phyloP scores from a whole-genome alignment of 2,329 filamentous ascomycete species.

The Alternaria sp. region DNA sequence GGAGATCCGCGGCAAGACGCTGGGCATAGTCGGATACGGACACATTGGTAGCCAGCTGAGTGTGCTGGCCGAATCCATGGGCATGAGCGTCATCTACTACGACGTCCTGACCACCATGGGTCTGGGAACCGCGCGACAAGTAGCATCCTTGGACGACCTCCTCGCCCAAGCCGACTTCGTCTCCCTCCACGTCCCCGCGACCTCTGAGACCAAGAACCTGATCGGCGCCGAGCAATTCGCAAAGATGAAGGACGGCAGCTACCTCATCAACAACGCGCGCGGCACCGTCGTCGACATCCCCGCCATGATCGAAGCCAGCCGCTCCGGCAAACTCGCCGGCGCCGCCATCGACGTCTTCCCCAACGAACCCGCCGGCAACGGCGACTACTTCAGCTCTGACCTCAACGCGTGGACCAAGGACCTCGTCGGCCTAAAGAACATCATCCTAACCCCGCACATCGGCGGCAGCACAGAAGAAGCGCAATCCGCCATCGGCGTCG shows the following conservation, averaged over 20 bases:
- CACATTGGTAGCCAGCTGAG: conserved; percentile 97
- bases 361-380: conserved; percentile 90
- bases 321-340: conserved; percentile 84
- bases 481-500: conserved; percentile 91
- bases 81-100: conserved; percentile 97
- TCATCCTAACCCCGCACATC: conserved; percentile 96
- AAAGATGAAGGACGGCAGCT: conserved; percentile 90
- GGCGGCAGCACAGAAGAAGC: conserved; percentile 98
- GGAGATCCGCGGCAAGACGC: conserved; percentile 97
- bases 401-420: conserved; percentile 88
- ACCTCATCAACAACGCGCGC: conserved; percentile 94
- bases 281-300: conserved; percentile 94
- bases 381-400: conserved; percentile 87
- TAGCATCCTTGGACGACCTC: conserved; percentile 76
- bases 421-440: conserved; percentile 82
- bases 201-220: conserved; percentile 91
- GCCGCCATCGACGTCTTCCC: conserved; percentile 98
- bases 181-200: conserved; percentile 91
- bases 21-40: conserved; percentile 95
- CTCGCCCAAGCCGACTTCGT: conserved; percentile 87
- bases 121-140: conserved; percentile 84
- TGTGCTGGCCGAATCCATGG: conserved; percentile 95
- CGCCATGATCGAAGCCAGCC: conserved; percentile 86
- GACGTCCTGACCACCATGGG: conserved; percentile 95
- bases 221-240: conserved; percentile 80